Conservation (phyloP, 139 green algal genomes). For the Edaphochlamys debaryana region DNA sequence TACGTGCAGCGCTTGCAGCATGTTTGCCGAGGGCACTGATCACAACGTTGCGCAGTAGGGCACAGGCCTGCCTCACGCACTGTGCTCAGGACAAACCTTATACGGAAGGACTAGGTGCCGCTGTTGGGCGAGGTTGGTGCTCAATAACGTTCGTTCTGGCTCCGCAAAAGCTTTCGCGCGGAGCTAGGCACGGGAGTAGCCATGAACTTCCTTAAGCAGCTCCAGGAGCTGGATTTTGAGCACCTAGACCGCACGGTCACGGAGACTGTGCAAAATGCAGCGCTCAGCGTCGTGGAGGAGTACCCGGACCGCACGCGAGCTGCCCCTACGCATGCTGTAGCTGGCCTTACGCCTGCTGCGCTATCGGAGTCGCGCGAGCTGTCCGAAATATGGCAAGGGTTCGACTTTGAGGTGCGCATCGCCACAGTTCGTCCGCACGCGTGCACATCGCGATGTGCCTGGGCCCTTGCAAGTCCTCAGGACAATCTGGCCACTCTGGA, state of each 20-base stretch:
- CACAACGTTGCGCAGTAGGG: no score
- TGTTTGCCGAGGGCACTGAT: no score
- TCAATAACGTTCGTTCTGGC: no score
- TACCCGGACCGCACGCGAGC: constrained; percentile 45
- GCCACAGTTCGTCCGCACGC: no score
- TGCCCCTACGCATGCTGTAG: not conserved
- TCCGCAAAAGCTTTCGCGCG: no score
- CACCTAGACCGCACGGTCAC: no score
- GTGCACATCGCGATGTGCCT: no score
- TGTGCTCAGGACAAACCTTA: no score
- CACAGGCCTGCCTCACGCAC: no score
- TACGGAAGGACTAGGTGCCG: no score
- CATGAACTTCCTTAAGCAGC: constrained; percentile 50
- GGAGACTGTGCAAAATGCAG: constrained; percentile 26
- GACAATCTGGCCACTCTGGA: not conserved
- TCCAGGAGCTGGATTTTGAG: constrained; percentile 48
- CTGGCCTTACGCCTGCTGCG: not conserved
- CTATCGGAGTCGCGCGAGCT: not conserved
- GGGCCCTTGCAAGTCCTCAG: not conserved
- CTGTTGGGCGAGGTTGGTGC: no score
- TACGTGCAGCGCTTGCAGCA: no score
- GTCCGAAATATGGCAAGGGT: constrained; percentile 37
- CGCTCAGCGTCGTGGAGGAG: constrained; percentile 37
- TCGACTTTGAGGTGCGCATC: constrained; percentile 48
- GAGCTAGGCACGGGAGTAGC: not conserved